These are phyloP conservation scores for Quercus lobata DNA, from an alignment of 331 rosid species.

Conservation along the genomic window DNA sequence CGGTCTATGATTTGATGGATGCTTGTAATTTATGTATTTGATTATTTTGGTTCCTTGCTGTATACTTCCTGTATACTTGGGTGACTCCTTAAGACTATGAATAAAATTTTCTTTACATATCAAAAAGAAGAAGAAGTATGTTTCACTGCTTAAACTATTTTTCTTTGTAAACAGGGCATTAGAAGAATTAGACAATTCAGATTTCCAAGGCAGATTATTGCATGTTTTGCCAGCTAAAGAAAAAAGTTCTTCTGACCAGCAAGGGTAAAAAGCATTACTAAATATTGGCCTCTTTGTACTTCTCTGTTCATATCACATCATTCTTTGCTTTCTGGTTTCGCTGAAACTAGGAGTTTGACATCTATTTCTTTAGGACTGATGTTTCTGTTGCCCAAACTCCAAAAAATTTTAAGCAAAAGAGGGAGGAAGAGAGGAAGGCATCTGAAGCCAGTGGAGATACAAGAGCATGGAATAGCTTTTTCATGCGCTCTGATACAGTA, in stretches of 20 bases:
- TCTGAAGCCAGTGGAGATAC: constrained; percentile 90
- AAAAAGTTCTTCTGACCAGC: constrained; percentile 43
- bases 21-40: too few relatives aligned
- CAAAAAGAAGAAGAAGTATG: too few relatives aligned
- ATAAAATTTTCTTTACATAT: too few relatives aligned
- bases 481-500: constrained; percentile 92
- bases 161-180: constrained; percentile 56
- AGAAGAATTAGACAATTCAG: constrained; percentile 67
- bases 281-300: neutral
- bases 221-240: constrained; percentile 82
- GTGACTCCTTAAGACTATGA: too few relatives aligned
- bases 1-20: too few relatives aligned
- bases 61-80: too few relatives aligned
- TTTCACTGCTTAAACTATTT: neutral
- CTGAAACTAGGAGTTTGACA: constrained; percentile 10
- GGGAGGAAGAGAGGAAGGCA: constrained; percentile 76
- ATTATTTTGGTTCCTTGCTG: too few relatives aligned
- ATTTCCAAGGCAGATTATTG: constrained; percentile 89
- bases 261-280: constrained; percentile 43
- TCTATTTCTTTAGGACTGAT: constrained; percentile 44
- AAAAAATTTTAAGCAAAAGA: constrained; percentile 61
- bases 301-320: neutral
- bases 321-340: constrained; percentile 3
- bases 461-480: constrained; percentile 92
- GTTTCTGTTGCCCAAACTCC: constrained; percentile 38